phyloP scores from a whole-genome alignment of 2,329 filamentous ascomycete species.

The Aspergillus bombycis region DNA sequence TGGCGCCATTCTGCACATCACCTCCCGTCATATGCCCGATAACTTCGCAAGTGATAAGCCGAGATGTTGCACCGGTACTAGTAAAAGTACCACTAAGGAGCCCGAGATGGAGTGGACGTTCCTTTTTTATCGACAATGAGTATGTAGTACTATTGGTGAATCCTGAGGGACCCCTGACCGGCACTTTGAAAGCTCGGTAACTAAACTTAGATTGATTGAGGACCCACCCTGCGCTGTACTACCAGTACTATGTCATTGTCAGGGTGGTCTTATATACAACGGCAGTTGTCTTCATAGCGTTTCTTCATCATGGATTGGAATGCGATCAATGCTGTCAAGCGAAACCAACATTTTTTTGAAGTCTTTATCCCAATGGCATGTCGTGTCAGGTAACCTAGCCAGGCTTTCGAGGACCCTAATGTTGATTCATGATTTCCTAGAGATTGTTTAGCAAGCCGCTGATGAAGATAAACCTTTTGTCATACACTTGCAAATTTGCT shows the following conservation, averaged over 20 bases:
- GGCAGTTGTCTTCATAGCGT: neutral
- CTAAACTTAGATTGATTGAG: neutral
- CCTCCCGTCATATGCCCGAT: conserved; percentile 10
- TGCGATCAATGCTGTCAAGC: neutral
- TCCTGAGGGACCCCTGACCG: neutral
- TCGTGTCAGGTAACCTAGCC: neutral
- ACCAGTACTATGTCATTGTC: neutral
- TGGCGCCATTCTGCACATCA: conserved; percentile 37
- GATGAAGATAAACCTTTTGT: neutral
- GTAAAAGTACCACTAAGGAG: too few species aligned
- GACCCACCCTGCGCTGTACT: neutral
- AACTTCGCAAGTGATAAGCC: neutral
- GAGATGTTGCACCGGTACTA: neutral
- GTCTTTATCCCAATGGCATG: neutral
- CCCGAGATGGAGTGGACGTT: too few species aligned
- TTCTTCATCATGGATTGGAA: neutral
- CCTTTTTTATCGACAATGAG: conserved; percentile 6
- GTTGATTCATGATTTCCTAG: conserved; percentile 23
- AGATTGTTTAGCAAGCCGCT: conserved; percentile 2
- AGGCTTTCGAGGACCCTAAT: conserved; percentile 2
- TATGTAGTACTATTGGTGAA: neutral
- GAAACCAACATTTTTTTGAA: neutral
- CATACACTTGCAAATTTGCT: conserved; percentile 72
- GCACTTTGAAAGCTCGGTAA: neutral
- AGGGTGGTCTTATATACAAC: conserved; percentile 4